Percentiles rank a stretch among this genome's conserved stretches.
These are phyloP conservation scores for Pseudogymnoascus sp. DNA, from an alignment of 2,329 filamentous ascomycete species.

Conservation along the genomic window DNA sequence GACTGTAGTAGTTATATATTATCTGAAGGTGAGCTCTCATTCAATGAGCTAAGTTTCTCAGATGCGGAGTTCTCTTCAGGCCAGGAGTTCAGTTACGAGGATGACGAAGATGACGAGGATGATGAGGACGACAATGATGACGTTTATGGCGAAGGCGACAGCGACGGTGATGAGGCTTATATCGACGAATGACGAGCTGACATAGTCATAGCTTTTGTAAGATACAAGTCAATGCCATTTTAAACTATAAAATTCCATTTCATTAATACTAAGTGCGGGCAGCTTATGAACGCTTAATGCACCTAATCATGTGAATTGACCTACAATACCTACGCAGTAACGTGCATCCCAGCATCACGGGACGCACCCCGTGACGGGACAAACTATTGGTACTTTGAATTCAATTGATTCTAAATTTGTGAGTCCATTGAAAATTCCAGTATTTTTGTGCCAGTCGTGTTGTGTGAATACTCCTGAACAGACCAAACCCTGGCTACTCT, in stretches of 20 bases:
- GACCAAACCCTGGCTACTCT: not conserved
- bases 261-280: not conserved
- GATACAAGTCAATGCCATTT: not conserved
- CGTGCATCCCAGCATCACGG: too few species aligned
- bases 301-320: too few species aligned
- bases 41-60: not conserved
- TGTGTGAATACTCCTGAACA: too few species aligned
- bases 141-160: not conserved
- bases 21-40: not conserved
- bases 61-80: not conserved
- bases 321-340: too few species aligned
- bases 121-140: not conserved
- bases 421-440: too few species aligned
- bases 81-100: not conserved
- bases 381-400: too few species aligned
- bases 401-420: too few species aligned
- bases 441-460: too few species aligned
- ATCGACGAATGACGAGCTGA: not conserved
- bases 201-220: not conserved
- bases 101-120: not conserved
- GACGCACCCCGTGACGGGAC: too few species aligned
- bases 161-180: slow-evolving; percentile 2
- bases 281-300: not conserved
- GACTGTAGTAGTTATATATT: not conserved
- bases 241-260: not conserved